Conservation (phyloP, 1,139 yeast species). For the Taphrina confusa region DNA sequence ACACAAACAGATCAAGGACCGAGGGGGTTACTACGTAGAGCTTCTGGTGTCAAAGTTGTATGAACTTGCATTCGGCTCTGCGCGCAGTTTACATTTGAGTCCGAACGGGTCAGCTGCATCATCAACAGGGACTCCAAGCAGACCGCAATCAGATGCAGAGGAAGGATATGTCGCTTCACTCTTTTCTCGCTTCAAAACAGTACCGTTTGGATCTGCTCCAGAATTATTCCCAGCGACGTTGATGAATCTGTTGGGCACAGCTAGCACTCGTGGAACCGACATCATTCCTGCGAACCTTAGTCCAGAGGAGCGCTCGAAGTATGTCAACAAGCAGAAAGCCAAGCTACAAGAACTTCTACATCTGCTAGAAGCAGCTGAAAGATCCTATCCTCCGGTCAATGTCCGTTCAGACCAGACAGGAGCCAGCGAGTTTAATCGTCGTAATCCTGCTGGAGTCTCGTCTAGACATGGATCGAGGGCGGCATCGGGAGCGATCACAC, state of each 20-base stretch:
- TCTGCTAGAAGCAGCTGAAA: constrained; percentile 19
- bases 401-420: neutral
- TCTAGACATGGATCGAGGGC: neutral
- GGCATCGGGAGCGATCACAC: constrained; percentile 16
- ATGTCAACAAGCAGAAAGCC: constrained; percentile 20
- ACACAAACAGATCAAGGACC: constrained; percentile 32
- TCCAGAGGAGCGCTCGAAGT: constrained; percentile 24
- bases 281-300: constrained; percentile 21
- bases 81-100: neutral
- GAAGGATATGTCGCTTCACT: constrained; percentile 15
- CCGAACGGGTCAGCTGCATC: neutral
- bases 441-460: neutral
- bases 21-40: constrained; percentile 22
- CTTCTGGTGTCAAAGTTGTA: neutral
- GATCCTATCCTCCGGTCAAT: constrained; percentile 8
- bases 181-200: constrained; percentile 25
- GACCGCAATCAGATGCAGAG: neutral
- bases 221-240: constrained; percentile 20
- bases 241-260: constrained; percentile 7
- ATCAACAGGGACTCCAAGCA: neutral
- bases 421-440: neutral
- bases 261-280: neutral
- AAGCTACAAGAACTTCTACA: constrained; percentile 20
- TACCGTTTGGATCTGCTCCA: constrained; percentile 11
- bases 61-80: constrained; percentile 5